These are phyloP conservation scores for Neofusicoccum laricinum DNA, from an alignment of 2,329 filamentous ascomycete genomes.

Conservation along the genomic window DNA sequence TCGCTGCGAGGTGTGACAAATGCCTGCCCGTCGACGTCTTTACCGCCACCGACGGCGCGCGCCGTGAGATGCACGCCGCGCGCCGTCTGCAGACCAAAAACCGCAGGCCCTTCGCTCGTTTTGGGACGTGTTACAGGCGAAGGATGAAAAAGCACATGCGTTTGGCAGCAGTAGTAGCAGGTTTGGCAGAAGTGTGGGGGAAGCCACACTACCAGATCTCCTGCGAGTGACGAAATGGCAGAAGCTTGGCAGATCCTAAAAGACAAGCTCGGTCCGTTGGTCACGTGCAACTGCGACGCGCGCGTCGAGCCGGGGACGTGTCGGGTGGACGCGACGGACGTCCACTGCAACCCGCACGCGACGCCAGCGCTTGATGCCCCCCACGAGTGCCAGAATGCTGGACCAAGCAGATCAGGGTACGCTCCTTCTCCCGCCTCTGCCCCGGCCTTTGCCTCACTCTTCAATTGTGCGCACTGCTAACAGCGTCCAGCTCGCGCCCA, in stretches of 20 bases:
- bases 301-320: neutral
- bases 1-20: neutral
- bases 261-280: no score
- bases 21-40: neutral
- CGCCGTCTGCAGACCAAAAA: no score
- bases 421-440: slow-evolving; percentile 2
- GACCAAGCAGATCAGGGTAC: slow-evolving; percentile 30
- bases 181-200: neutral
- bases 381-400: slow-evolving; percentile 18
- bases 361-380: neutral
- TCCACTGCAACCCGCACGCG: slow-evolving; percentile 2
- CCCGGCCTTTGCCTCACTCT: neutral
- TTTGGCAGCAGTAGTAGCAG: no score
- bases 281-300: neutral
- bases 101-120: neutral
- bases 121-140: neutral
- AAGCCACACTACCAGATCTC: slow-evolving; percentile 6
- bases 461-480: slow-evolving; percentile 17
- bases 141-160: neutral
- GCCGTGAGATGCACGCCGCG: neutral
- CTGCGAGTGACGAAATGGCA: neutral
- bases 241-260: neutral
- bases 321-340: neutral
- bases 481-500: slow-evolving; percentile 28
- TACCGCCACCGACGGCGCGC: neutral